Percentiles rank a stretch among this genome's conserved stretches.
Evolutionary conservation across 805 yeast species (phyloP).

Genomic region (Saccharomycopsis oosterbeekiorum): DNA sequence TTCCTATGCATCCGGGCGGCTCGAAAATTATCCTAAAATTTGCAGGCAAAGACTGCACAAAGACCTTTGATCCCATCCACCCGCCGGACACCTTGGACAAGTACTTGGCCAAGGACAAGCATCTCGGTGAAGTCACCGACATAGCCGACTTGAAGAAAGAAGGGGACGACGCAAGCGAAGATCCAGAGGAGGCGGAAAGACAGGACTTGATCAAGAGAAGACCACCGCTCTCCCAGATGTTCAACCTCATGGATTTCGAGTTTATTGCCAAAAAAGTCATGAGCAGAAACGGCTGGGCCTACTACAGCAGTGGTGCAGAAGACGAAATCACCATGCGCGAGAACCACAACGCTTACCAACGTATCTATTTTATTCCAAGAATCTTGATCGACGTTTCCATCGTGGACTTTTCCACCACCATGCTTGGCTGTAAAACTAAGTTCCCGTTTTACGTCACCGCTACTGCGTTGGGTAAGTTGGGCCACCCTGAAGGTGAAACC

Average conservation of each 20-base stretch:
- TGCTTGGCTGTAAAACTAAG: conserved; percentile 60
- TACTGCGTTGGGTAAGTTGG: conserved; percentile 85
- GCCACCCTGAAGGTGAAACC: conserved; percentile 88
- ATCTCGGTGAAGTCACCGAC: conserved; percentile 46
- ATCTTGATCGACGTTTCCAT: conserved; percentile 72
- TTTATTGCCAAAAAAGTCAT: conserved; percentile 71
- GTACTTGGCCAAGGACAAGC: conserved; percentile 47
- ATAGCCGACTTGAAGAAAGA: conserved; percentile 24
- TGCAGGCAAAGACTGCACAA: conserved; percentile 78
- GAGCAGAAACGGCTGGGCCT: conserved; percentile 81
- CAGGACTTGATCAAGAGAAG: conserved; percentile 35
- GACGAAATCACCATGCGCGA: conserved; percentile 87
- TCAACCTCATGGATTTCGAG: conserved; percentile 81
- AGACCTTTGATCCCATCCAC: conserved; percentile 81
- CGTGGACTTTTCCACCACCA: conserved; percentile 31
- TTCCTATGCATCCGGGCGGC: conserved; percentile 75
- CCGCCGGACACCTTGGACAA: conserved; percentile 76
- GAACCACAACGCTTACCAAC: conserved; percentile 81
- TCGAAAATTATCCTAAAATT: conserved; percentile 65
- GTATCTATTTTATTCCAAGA: conserved; percentile 80
- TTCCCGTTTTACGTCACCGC: conserved; percentile 88
- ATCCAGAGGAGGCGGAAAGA: conserved; percentile 31
- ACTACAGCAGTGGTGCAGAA: conserved; percentile 85
- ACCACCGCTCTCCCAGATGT: conserved; percentile 63
- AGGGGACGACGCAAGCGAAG: conserved; percentile 26